A percentile compares a stretch with the other conserved stretches of the same genome.
Evolutionary conservation across 306 rosid species (phyloP).

Genomic region (Quercus robur): DNA sequence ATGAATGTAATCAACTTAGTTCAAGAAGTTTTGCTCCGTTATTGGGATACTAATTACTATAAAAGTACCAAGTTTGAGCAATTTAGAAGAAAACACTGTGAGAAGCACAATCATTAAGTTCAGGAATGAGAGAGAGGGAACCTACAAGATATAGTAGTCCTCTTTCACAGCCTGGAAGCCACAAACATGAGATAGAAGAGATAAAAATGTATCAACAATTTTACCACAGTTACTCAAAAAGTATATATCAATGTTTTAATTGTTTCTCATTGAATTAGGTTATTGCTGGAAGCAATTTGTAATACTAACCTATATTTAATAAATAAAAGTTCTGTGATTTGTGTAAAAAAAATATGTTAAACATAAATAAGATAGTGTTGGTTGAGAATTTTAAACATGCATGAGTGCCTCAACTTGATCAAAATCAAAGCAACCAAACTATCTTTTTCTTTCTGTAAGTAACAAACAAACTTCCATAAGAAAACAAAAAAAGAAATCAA

Average conservation of each 20-base stretch:
- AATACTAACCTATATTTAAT: background rate
- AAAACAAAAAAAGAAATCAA: too few species aligned
- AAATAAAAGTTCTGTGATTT: background rate
- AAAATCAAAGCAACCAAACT: background rate
- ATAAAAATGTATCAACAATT: background rate
- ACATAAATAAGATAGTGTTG: background rate
- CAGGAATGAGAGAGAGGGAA: background rate
- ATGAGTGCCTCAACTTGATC: background rate
- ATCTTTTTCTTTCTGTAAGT: too few species aligned
- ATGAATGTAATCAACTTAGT: background rate
- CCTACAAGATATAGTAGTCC: background rate
- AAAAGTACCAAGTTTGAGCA: background rate
- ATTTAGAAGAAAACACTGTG: background rate
- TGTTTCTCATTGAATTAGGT: background rate
- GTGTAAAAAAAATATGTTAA: background rate
- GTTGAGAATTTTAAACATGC: background rate
- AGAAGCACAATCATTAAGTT: background rate
- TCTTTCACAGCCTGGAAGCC: background rate
- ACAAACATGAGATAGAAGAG: background rate
- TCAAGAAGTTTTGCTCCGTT: background rate
- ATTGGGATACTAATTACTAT: background rate
- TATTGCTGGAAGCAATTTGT: background rate
- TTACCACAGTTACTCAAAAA: background rate
- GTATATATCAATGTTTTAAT: background rate
- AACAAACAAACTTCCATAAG: too few species aligned